Conservation (phyloP, 257 asterid species). For the Solanum lycopersicoides region DNA sequence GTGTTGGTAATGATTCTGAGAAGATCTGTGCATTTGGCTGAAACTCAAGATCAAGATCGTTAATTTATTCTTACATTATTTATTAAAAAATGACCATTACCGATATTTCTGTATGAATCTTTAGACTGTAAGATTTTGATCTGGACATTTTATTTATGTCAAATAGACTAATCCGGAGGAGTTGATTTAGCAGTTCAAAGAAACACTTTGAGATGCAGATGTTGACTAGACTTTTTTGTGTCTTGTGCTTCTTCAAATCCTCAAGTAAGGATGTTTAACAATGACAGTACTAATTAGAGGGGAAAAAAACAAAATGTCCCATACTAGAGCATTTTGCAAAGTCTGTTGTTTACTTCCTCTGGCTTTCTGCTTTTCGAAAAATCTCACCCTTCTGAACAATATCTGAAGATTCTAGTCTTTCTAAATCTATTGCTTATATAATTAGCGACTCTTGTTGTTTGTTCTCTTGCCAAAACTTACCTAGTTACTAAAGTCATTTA, state of each 20-base stretch:
- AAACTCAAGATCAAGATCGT: not conserved
- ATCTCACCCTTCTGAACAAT: constrained; percentile 8
- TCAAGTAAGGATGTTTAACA: not conserved
- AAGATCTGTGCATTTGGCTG: not conserved
- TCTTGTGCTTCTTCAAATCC: not conserved
- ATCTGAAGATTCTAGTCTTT: constrained; percentile 8
- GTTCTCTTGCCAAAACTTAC: not conserved
- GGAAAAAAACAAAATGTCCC: not conserved
- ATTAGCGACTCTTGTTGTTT: not conserved
- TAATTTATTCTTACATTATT: not conserved
- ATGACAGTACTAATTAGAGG: not conserved
- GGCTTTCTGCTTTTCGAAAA: not conserved
- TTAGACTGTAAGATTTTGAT: not conserved
- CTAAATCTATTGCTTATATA: not conserved
- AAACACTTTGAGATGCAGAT: not conserved
- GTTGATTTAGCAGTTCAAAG: not conserved
- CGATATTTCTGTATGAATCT: not conserved
- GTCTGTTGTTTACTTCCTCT: not conserved
- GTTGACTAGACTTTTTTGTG: not conserved
- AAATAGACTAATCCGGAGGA: not conserved
- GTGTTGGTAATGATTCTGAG: not conserved
- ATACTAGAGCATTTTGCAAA: not conserved
- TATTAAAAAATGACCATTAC: not conserved
- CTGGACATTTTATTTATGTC: not conserved
- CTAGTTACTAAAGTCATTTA: not conserved